phyloP scores from a whole-genome alignment of 2,329 filamentous ascomycete genomes.

The Fusarium tricinctum region DNA sequence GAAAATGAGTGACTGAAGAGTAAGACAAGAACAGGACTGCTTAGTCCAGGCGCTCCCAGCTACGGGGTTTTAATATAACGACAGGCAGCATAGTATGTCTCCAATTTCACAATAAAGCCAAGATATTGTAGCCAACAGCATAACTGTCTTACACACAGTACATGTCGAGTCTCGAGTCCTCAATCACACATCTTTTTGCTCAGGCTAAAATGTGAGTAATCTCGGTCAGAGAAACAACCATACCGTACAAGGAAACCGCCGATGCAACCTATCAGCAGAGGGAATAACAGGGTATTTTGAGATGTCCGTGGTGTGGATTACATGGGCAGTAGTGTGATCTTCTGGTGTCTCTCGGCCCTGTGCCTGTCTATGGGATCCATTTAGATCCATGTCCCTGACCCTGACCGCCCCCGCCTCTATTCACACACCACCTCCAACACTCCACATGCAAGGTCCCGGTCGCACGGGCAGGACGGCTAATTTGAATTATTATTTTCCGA shows the following conservation, averaged over 20 bases:
- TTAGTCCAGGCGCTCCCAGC: neutral
- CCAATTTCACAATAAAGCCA: neutral
- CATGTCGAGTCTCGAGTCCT: neutral
- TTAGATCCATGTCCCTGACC: neutral
- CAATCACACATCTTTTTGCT: neutral
- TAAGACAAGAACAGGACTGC: neutral
- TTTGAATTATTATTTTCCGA: neutral
- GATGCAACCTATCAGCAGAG: neutral
- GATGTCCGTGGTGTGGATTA: neutral
- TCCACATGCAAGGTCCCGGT: neutral
- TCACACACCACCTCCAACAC: neutral
- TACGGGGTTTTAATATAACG: conserved; percentile 1
- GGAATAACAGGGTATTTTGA: neutral
- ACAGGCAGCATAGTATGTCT: neutral
- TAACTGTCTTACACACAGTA: neutral
- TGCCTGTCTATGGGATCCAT: neutral
- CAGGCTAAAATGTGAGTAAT: conserved; percentile 1
- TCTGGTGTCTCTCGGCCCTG: neutral
- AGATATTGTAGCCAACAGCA: neutral
- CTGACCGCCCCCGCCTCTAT: neutral
- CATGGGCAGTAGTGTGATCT: neutral
- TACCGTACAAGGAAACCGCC: neutral
- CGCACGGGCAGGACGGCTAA: neutral
- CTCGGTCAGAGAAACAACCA: neutral
- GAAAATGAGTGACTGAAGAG: neutral